Evolutionary conservation across 2,329 filamentous ascomycete genomes (phyloP), one percentile per base, ranked within the genome.

Genomic region (Ophiostoma ips): DNA sequence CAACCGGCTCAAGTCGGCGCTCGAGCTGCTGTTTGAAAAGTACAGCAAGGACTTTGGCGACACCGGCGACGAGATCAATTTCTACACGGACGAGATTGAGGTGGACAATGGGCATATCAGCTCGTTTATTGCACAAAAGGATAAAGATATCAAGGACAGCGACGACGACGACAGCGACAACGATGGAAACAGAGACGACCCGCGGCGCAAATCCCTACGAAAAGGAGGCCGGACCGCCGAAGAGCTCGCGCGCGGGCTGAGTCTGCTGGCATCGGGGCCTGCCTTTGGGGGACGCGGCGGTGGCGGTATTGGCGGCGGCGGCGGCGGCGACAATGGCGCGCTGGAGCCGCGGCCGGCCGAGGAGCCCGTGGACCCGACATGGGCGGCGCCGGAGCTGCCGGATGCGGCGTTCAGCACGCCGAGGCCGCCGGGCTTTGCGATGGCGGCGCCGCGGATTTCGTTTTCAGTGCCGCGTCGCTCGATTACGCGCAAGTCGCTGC

Each of bases 21-120:
- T 94, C 62, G 88, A 95, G 61, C 71, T 77, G 50, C 94, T 96
- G 50, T 95, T 95, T 62, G 77, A 83, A 53, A 95, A 94, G 64
- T 95, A 94, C 63, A 81, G 75, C 49, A 81, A 74, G 55, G 84
- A 95, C 62, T 95, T 95, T 60, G 79, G 80, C 2, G 84, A 81
- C 5, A 73, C 90, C 47, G 88, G 83, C 49, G 90, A 96, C 64
- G 88, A 95, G 66, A 88, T 96, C 59, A 87, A 96, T 63, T 71
- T 95, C 51, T 71, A 72, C 46, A 90, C 85, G 0, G 88, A 87
- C 49, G 72, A 85, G 52, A 80, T 96, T 44, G 73, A 94, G n/a
- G 81, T 95, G 50, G 76, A 96, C 64, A 92, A 95, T 70, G 90
- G 92, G 0, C 92, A 96, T 66, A 63, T 95, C 48, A 63, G 75